Evolutionary conservation across 139 green algal genomes (phyloP), one percentile per base, ranked within the genome.

Genomic region (Haematococcus sp.): DNA sequence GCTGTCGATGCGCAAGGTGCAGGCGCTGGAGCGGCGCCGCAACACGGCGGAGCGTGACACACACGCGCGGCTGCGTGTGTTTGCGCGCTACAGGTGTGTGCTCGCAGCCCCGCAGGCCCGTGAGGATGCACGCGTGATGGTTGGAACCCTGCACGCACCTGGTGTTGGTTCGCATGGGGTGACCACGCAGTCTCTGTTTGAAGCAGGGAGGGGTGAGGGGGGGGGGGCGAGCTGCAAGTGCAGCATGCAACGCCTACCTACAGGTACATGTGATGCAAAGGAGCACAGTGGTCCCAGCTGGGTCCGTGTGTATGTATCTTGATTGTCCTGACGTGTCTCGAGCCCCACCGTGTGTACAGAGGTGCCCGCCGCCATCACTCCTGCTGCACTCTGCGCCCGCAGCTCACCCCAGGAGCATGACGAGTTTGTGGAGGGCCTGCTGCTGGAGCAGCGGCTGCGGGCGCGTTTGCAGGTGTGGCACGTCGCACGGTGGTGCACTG

Each of bases 401-500:
- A 82, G 79, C 30, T 73, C 52, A 69, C 71, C 67, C 64, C 34
- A 71, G 80, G 1, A 81, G 82, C 91, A 94, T 65, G 91, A 98
- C 59, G 83, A 85, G 51, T 63, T 97, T 46, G 81, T 93, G 44
- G 89, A 96, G 52, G 94, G 94, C 2, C 52, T 92, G 72, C 71
- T 96, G 28, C 71, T 90, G 4, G 95, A 98, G 88, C 66, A 82
- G 22, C 78, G 88, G n/a, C 76, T 98, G 56, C 78, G 94, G 16
- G 65, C 82, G 3, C 89, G 93, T 52, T 94, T 98, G 30, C 77
- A 84, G 67, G 49, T 65, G 49, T 70, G 34, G 31, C 63, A 55
- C 13, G 35, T 71, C 30, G 15, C 19, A 44, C 28, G 44, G 63
- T 74, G 67, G 7, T 63, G 22, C 44, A 43, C 49, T 27, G n/a